A percentile compares a stretch with the other conserved stretches of the same genome.
Evolutionary conservation across 163 green algal genomes (phyloP).

Genomic region (Dunaliella salina): DNA sequence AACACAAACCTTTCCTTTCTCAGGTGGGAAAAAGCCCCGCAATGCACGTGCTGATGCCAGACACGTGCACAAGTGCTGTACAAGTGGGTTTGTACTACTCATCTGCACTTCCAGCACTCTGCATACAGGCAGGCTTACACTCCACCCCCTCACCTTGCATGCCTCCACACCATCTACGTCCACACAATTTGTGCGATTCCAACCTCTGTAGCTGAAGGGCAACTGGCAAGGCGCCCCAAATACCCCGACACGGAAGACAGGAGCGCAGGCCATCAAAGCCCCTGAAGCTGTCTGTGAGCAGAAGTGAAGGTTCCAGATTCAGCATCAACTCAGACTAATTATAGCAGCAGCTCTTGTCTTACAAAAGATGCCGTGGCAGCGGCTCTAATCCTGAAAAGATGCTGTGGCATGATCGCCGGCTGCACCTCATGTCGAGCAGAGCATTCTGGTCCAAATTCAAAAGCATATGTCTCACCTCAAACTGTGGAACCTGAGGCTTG

Average conservation of each 20-base stretch:
- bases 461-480: too few relatives aligned
- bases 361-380: not conserved
- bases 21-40: too few relatives aligned
- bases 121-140: not conserved
- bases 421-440: too few relatives aligned
- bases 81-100: not conserved
- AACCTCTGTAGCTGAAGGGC: constrained; percentile 19
- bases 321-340: not conserved
- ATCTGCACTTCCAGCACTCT: not conserved
- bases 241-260: constrained; percentile 6
- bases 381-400: not conserved
- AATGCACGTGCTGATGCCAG: not conserved
- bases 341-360: not conserved
- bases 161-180: constrained; percentile 34
- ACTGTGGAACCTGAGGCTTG: not conserved
- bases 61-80: not conserved
- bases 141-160: constrained; percentile 26
- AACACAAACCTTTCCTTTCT: not conserved
- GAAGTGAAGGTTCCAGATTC: not conserved
- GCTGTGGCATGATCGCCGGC: not conserved
- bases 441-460: too few relatives aligned
- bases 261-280: constrained; percentile 24
- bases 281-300: not conserved
- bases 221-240: constrained; percentile 11
- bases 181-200: constrained; percentile 32